Evolutionary conservation across 2,329 filamentous ascomycete species (phyloP).

Genomic region (Macrophomina tecta): DNA sequence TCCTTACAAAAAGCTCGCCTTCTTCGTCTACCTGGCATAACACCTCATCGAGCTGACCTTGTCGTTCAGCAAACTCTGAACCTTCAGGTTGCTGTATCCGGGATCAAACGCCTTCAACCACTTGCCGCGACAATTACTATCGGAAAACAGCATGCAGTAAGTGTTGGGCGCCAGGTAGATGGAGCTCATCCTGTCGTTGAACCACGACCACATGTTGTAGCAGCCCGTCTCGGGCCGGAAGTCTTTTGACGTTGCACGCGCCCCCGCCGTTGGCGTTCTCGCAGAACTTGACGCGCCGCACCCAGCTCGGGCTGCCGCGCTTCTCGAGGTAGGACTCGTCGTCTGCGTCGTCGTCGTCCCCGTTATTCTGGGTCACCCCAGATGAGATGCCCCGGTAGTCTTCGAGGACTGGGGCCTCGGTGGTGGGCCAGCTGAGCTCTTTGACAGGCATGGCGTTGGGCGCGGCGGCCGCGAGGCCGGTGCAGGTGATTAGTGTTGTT

Average conservation of each 20-base stretch:
- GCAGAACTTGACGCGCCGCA: constrained; percentile 1
- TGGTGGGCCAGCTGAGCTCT: neutral
- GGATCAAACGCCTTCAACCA: constrained; percentile 15
- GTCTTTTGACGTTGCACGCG: neutral
- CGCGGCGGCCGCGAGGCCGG: neutral
- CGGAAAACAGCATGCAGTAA: neutral
- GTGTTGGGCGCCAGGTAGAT: neutral
- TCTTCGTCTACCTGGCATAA: neutral
- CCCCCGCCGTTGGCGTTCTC: neutral
- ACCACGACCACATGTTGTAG: neutral
- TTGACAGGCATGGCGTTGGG: neutral
- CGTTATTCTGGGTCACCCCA: neutral
- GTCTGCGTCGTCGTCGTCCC: neutral
- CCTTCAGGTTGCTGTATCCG: constrained; percentile 13
- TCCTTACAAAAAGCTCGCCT: neutral
- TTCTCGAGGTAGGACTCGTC: neutral
- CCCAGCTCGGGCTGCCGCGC: constrained; percentile 2
- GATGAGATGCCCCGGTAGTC: neutral
- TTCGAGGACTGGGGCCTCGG: neutral
- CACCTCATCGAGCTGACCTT: constrained; percentile 2
- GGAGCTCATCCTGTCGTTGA: neutral
- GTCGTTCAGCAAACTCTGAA: neutral
- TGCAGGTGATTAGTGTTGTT: constrained; percentile 1
- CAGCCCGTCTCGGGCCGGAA: constrained; percentile 5
- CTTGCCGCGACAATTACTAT: neutral